Base-by-base conservation (phyloP, 139 green algal genomes). In the Coelastrella sp. region DNA sequence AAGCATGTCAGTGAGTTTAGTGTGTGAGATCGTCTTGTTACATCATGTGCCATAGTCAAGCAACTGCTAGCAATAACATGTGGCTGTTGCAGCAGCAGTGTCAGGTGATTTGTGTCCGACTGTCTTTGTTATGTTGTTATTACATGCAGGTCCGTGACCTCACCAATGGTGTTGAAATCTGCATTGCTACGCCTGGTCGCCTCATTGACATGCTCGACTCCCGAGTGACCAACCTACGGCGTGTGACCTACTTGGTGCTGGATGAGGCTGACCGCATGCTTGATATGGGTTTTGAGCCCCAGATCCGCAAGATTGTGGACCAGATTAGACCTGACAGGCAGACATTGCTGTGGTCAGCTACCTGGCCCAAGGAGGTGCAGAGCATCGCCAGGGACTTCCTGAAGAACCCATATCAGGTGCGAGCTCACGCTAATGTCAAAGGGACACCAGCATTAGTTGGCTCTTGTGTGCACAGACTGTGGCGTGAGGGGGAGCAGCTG, bases 251-350 rank as follows among this genome's bases (percentile, higher is more conserved):
- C 92, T 90, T 99, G 86, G 97, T 99, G 81, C 93, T 99, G 86
- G 97, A 99, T 90, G 97, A 99, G 94, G 97, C 97, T 13, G 97
- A 99, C 88, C 94, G 97, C 92, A 99, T 99, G 97, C 94, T 99
- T 88, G 97, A 99, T 93, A 99, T 99, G 97, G 97, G 97, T 64
- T 99, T 99, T 77, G 97, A 99, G 91, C 96, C 97, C 10, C 95
- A 98, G 91, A 95, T 96, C 80, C 79, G 89, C 5, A 92, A 93
- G 80, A 96, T 95, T 74, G 91, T 95, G 5, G 82, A 85, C 59
- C 96, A 98, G 96, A 98, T 99, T 85, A 92, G 96, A 5, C 96
- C 97, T 7, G 96, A 98, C 89, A 90, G 98, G 54, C 98, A 99
- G 94, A 99, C 98, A 32, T 93, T 99, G 91, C 96, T 99, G 81